Base-by-base conservation (phyloP, 2,329 filamentous ascomycete genomes). In the Clonostachys sp. region DNA sequence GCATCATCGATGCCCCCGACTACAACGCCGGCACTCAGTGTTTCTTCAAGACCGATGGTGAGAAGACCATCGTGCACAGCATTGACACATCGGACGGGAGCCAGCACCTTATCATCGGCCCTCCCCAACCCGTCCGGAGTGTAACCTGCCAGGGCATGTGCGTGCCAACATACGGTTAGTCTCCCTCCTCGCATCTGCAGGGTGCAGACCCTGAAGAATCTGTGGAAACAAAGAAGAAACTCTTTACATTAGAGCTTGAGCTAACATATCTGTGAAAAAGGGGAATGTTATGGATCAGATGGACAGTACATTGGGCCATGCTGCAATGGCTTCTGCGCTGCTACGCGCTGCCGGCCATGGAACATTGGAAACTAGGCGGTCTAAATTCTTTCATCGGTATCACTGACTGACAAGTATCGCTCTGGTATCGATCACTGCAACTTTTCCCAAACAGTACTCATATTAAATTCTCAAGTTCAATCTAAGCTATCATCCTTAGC, bases 251-350 rank as follows among this genome's bases (percentile, higher is more conserved):
- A 24, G 24, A 30, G 24, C 24, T 30, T 30, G 24, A 9, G 24
- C 24, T 30, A 4, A 30, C 9, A 3, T 30, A 9, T 30, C 24
- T 30, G 24, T 30, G 24, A 9, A 10, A 30, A 18, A 59, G 57
- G 52, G 18, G 56, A 60, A 20, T 73, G 71, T 54, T 71, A 64
- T 51, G 51, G 50, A 30, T 30, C 24, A 38, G 55, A 66, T 9
- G 66, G 63, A 4, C 65, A 69, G 50, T 58, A 48, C 13, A 55
- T 67, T 6, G 70, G 65, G 1, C 55, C 59, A 30, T 74, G 72
- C 62, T 74, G 71, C 56, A 67, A 64, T 18, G 71, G 71, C 6
- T 67, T 64, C 53, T 74, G 71, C 47, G 67, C 67, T 4, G 71
- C 65, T 5, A 63, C 61, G 33, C 62, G 61, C 45, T 75, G 71